Base-by-base conservation (phyloP, 2,329 filamentous ascomycete species). In the Stachybotrys chartarum region DNA sequence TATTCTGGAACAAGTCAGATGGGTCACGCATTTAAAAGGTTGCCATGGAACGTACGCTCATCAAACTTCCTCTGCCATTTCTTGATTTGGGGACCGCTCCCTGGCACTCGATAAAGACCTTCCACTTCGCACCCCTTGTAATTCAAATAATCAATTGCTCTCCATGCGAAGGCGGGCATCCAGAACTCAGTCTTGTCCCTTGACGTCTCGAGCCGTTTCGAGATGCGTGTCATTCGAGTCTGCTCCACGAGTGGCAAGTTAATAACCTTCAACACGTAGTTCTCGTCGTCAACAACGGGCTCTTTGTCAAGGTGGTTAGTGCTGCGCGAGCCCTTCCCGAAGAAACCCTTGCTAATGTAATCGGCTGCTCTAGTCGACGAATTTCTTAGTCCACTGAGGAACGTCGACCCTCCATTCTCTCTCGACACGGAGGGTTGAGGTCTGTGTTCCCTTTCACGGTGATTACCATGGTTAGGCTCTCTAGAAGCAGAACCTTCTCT, bases 181-280 rank as follows among this genome's bases (percentile, higher is more conserved):
- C 93, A 97, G 67, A 95, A 97, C 67, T 97, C 93, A 0, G 93
- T 97, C 78, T 97, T 97, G 67, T 97, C 93, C 59, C 87, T 84
- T 10, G 92, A 96, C 58, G 89, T 84, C 66, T 95, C 90, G 48
- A 97, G 76, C 32, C 88, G 84, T 72, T 93, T 95, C 7, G 91
- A 95, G 67, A 97, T 97, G 59, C 93, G 83, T 0, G 93, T 97
- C 60, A 86, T 78, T n/a, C 93, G 85, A 7, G 92, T 92, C 72
- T 97, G 93, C 68, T 96, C 88, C 30, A 96, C 80, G 32, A 97
- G 76, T 1, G 91, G 91, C 52, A 89, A 77, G 64, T 94, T 96
- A 68, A 97, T 90, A 48, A 96, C 85, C 63, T 88, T 90, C 64
- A 91, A 80, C 54, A 88, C 80, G 65, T 97, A 96, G 64, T 91